Conservation (phyloP, 2,329 filamentous ascomycete species). For the Colletotrichum sp. region DNA sequence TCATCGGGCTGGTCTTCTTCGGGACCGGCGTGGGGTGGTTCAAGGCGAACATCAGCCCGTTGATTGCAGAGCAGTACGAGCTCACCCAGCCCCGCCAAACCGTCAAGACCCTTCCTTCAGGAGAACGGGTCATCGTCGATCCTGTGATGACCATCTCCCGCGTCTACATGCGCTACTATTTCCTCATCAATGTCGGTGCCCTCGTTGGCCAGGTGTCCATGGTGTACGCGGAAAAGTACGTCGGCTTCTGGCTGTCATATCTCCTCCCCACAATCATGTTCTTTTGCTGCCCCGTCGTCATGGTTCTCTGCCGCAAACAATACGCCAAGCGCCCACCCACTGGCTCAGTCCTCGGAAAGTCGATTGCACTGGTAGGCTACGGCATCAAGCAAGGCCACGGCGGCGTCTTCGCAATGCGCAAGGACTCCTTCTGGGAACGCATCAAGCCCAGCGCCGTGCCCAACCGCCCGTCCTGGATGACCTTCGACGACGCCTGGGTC, state of each 20-base stretch:
- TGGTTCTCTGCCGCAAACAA: slow-evolving; percentile 46
- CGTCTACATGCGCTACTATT: slow-evolving; percentile 70
- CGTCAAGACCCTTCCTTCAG: slow-evolving; percentile 45
- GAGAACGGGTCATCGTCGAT: slow-evolving; percentile 71
- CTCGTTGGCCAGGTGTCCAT: slow-evolving; percentile 59
- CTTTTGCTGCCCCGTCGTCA: slow-evolving; percentile 61
- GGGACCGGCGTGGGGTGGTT: slow-evolving; percentile 70
- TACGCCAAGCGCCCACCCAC: slow-evolving; percentile 50
- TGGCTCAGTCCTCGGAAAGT: slow-evolving; percentile 55
- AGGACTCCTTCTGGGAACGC: slow-evolving; percentile 53
- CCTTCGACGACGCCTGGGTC: slow-evolving; percentile 70
- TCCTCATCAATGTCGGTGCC: slow-evolving; percentile 59
- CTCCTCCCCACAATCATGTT: slow-evolving; percentile 56
- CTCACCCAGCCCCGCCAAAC: slow-evolving; percentile 44
- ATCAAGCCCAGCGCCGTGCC: slow-evolving; percentile 39
- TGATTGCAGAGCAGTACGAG: slow-evolving; percentile 70
- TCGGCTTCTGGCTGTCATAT: slow-evolving; percentile 55
- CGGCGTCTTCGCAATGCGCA: slow-evolving; percentile 47
- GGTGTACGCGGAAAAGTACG: slow-evolving; percentile 61
- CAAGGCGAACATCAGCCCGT: slow-evolving; percentile 74
- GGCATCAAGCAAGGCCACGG: not conserved
- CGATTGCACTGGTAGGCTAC: slow-evolving; percentile 36
- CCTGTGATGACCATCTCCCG: slow-evolving; percentile 68
- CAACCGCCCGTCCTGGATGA: slow-evolving; percentile 58
- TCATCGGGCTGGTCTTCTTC: slow-evolving; percentile 63